A percentile compares a stretch with the other conserved stretches of the same genome.
Conservation (phyloP, 768 basidiomycete genomes). For the Gymnopilus dilepis region DNA sequence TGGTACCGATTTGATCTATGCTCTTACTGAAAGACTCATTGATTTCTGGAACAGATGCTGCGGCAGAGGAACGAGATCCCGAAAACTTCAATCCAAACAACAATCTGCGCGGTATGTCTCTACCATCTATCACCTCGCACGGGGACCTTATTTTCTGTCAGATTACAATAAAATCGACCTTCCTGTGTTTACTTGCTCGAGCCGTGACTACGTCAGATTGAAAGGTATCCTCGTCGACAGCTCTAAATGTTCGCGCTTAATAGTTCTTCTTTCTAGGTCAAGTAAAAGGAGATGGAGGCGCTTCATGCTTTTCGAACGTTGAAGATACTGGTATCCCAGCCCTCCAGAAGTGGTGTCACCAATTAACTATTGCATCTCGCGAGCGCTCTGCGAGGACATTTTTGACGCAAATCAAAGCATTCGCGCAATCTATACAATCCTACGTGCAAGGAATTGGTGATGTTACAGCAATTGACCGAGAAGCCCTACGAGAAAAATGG, state of each 20-base stretch:
- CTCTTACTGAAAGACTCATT: background rate
- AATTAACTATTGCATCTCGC: constrained; percentile 57
- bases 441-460: constrained; percentile 58
- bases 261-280: constrained; percentile 46
- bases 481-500: constrained; percentile 55
- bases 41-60: constrained; percentile 45
- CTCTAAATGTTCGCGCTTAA: background rate
- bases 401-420: constrained; percentile 51
- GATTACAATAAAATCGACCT: constrained; percentile 66
- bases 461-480: constrained; percentile 57
- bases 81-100: constrained; percentile 57
- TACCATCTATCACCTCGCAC: background rate
- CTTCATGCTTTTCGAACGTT: constrained; percentile 57
- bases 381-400: constrained; percentile 51
- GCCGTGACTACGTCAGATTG: constrained; percentile 63
- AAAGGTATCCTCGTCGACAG: constrained; percentile 40
- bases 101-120: constrained; percentile 50
- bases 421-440: constrained; percentile 49
- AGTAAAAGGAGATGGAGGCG: constrained; percentile 63
- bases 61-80: constrained; percentile 61
- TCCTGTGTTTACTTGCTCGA: constrained; percentile 66
- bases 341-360: constrained; percentile 62
- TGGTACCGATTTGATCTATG: constrained; percentile 34
- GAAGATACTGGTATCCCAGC: constrained; percentile 61
- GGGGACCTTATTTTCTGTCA: constrained; percentile 23